Percentiles rank a stretch among this genome's conserved stretches.
phyloP scores from a whole-genome alignment of 2,329 filamentous ascomycete species.

The Neofusicoccum kwambonambiense region DNA sequence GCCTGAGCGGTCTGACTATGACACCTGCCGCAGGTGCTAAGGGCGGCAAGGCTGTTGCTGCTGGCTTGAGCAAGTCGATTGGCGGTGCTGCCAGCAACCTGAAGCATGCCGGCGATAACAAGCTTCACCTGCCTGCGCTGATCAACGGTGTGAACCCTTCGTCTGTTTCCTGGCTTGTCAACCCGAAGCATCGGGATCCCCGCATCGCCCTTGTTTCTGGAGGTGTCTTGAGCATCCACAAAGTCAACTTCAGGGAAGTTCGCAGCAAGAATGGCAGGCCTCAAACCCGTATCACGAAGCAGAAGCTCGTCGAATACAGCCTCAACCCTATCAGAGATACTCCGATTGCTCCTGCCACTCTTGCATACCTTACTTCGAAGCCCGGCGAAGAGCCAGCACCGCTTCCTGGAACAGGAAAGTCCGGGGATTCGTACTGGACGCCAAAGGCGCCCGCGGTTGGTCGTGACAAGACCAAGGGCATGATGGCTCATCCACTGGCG shows the following conservation, averaged over 20 bases:
- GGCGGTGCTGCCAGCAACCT: conserved; percentile 66
- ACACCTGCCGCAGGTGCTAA: conserved; percentile 54
- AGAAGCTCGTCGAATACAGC: conserved; percentile 65
- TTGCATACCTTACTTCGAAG: conserved; percentile 31
- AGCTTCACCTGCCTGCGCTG: conserved; percentile 65
- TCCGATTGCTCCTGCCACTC: conserved; percentile 35
- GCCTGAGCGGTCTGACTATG: conserved; percentile 38
- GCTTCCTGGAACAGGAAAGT: conserved; percentile 7
- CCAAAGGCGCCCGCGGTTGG: conserved; percentile 6
- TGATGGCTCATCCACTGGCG: conserved; percentile 45
- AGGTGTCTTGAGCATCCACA: conserved; percentile 66
- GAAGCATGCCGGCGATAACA: conserved; percentile 72
- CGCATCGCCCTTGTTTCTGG: conserved; percentile 63
- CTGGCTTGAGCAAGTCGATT: conserved; percentile 71
- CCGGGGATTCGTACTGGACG: conserved; percentile 8
- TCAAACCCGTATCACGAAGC: conserved; percentile 51
- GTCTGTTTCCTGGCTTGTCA: conserved; percentile 65
- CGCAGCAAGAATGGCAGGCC: conserved; percentile 28
- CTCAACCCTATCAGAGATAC: conserved; percentile 63
- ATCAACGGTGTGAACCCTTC: conserved; percentile 54
- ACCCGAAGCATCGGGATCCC: conserved; percentile 44
- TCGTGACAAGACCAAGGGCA: not conserved
- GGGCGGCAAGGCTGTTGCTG: conserved; percentile 69
- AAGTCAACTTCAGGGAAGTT: conserved; percentile 53
- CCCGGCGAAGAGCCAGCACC: conserved; percentile 24